Evolutionary conservation across 805 yeast genomes (phyloP), one percentile per base, ranked within the genome.

Genomic region (Candida maesae): DNA sequence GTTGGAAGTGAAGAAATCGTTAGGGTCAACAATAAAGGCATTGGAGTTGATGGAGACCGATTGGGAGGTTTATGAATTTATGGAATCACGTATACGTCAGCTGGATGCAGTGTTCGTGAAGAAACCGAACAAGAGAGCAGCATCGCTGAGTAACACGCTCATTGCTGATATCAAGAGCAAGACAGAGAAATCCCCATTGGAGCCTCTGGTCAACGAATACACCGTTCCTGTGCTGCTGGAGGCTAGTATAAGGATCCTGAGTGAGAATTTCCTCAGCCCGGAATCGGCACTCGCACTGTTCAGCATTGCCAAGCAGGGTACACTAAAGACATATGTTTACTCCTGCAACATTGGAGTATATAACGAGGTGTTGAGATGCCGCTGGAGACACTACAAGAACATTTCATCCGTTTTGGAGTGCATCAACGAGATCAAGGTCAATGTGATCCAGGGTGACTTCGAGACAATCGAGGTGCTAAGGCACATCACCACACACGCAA

Each of bases 371-470:
- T 46, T 71, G 13, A 41, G 49, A 29, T 50, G 68, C 8, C 44
- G 59, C n/a, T 71, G 75, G 74, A 51, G 61, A 20, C 50, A 50
- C 34, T 67, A 58, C 50, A 59, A 63, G 27, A 71, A 68, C 41
- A 45, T 70, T 23, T 54, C 52, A 20, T 52, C 58, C 5, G 59
- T 67, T n/a, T 58, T 61, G 18, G 47, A 51, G 12, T 44, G 66
- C 14, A 52, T 66, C n/a, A 60, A 65, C 14, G 74, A 70, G 41
- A 58, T 70, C 53, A 61, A 59, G 13, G 64, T 66, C 38, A 68
- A 70, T 44, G 74, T 69, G 6, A 60, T 70, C 10, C 57, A 58
- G 25, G 64, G 68, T 4, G 58, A 64, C 38, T 37, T 55, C 5
- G 58, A 51, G 12, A 70, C 73, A 6, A 50, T 58, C 9, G n/a